phyloP scores from a whole-genome alignment of 257 asterid species.

The Fraxinus excelsior region DNA sequence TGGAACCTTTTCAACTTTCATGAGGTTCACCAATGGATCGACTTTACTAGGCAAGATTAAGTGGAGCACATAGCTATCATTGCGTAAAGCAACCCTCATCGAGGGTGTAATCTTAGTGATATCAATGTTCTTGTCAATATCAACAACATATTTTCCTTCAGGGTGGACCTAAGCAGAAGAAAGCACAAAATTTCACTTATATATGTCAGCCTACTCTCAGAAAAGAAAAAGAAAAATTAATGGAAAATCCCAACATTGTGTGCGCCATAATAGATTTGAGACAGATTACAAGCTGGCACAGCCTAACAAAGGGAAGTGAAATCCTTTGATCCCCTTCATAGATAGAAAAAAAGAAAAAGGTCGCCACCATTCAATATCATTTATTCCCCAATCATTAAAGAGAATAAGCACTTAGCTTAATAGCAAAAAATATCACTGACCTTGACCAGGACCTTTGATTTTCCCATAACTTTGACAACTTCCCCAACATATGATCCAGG shows the following conservation, averaged over 20 bases:
- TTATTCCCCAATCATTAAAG: background rate
- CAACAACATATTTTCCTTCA: conserved; percentile 76
- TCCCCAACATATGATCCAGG: conserved; percentile 98
- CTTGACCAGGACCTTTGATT: conserved; percentile 92
- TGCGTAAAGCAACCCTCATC: conserved; percentile 91
- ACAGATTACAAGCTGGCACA: background rate
- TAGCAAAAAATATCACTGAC: conserved; percentile 37
- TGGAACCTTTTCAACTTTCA: conserved; percentile 98
- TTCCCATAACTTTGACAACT: conserved; percentile 98
- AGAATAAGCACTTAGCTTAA: background rate
- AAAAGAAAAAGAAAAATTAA: background rate
- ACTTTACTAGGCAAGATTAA: conserved; percentile 90
- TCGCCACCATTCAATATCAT: background rate
- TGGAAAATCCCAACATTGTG: background rate
- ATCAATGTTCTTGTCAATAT: conserved; percentile 88
- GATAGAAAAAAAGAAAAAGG: background rate
- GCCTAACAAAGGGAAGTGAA: background rate
- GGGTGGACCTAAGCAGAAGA: conserved; percentile 49
- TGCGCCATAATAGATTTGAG: background rate
- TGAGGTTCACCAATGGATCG: conserved; percentile 91
- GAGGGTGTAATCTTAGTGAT: conserved; percentile 92
- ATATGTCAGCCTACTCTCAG: background rate
- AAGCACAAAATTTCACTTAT: background rate
- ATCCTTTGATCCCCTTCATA: too few species aligned
- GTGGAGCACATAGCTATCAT: conserved; percentile 96